Evolutionary conservation across 495 filamentous ascomycete genomes (phyloP).

Genomic region (Pseudotulostoma volvatum): DNA sequence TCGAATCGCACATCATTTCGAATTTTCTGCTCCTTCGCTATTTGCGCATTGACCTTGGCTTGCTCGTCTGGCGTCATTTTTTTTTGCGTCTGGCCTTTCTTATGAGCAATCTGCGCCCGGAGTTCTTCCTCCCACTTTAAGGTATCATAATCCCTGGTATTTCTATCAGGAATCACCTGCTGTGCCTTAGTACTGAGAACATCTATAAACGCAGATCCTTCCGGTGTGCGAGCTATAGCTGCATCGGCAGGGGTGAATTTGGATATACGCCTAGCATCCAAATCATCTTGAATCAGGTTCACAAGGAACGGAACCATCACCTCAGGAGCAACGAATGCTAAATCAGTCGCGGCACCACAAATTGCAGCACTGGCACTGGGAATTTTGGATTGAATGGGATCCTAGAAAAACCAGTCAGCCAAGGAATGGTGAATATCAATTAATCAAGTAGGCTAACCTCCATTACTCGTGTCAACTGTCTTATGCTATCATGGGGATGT

Average conservation of each 20-base stretch:
- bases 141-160: conserved; percentile 81
- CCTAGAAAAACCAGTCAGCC: conserved; percentile 2
- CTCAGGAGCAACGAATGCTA: conserved; percentile 86
- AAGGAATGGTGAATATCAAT: neutral
- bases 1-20: conserved; percentile 49
- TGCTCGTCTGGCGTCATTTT: conserved; percentile 83
- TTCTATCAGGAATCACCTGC: conserved; percentile 54
- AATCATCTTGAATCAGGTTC: conserved; percentile 49
- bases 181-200: conserved; percentile 66
- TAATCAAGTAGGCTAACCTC: conserved; percentile 5
- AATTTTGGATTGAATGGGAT: conserved; percentile 25
- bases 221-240: conserved; percentile 76
- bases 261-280: conserved; percentile 47
- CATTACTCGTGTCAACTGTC: conserved; percentile 23
- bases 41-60: conserved; percentile 76
- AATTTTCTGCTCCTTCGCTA: conserved; percentile 71
- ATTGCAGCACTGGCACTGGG: conserved; percentile 47
- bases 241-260: conserved; percentile 70
- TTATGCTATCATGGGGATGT: conserved; percentile 32
- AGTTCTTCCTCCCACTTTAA: conserved; percentile 95
- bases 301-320: conserved; percentile 61
- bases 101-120: conserved; percentile 70
- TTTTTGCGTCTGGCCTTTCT: conserved; percentile 76
- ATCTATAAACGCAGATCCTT: conserved; percentile 77
- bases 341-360: conserved; percentile 64